A percentile compares a stretch with the other conserved stretches of the same genome.
These are phyloP conservation scores for Amaranthus palmeri DNA, from an alignment of 148 eudicot genomes.

Conservation along the genomic window DNA sequence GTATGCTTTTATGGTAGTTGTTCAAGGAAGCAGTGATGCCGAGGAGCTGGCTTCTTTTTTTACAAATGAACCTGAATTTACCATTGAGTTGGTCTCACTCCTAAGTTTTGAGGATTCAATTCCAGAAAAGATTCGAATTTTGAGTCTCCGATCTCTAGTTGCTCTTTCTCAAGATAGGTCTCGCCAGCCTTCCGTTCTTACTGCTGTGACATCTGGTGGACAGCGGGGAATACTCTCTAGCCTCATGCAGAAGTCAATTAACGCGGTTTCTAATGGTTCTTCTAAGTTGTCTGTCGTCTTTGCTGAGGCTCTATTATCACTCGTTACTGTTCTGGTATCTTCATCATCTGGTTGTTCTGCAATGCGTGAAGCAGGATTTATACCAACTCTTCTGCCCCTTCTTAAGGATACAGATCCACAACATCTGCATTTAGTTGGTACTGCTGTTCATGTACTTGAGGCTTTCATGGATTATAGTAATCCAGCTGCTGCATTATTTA, in stretches of 20 bases:
- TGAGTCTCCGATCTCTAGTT: slow-evolving; percentile 77
- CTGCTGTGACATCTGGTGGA: slow-evolving; percentile 98
- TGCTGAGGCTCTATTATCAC: slow-evolving; percentile 86
- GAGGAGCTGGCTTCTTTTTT: slow-evolving; percentile 78
- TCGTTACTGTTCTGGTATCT: slow-evolving; percentile 84
- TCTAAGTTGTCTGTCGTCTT: slow-evolving; percentile 84
- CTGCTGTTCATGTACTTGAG: slow-evolving; percentile 95
- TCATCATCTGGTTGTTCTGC: slow-evolving; percentile 95
- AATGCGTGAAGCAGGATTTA: slow-evolving; percentile 98
- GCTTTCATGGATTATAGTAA: slow-evolving; percentile 99
- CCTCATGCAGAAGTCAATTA: slow-evolving; percentile 96
- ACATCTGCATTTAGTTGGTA: slow-evolving; percentile 88
- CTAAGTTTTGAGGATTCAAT: slow-evolving; percentile 75
- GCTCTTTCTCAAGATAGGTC: slow-evolving; percentile 94
- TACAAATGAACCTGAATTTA: slow-evolving; percentile 88
- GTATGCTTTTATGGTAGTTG: slow-evolving; percentile 82
- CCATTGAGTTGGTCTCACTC: slow-evolving; percentile 83
- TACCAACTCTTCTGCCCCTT: slow-evolving; percentile 93
- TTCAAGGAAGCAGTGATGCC: slow-evolving; percentile 82
- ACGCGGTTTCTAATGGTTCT: slow-evolving; percentile 58
- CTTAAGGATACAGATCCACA: slow-evolving; percentile 90
- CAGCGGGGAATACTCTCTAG: slow-evolving; percentile 97
- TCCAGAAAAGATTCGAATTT: slow-evolving; percentile 76
- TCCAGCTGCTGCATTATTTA: slow-evolving; percentile 96
- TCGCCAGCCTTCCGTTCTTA: slow-evolving; percentile 76